Base-by-base conservation (phyloP, 768 basidiomycete species). In the Chalciporus pseudorubinellus region DNA sequence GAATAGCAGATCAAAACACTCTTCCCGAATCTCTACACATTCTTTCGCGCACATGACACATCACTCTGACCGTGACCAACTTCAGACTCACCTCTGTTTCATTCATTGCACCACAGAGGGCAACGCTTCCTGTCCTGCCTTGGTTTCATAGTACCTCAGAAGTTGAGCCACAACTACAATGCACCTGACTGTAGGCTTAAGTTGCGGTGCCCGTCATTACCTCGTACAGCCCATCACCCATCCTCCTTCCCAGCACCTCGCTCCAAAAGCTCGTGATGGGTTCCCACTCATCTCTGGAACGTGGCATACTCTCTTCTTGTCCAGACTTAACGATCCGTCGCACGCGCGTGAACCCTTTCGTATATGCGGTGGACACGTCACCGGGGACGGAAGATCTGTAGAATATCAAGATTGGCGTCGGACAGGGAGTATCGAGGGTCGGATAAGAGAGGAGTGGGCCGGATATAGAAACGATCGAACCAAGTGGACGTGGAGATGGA, bases 181-280 rank as follows among this genome's bases (percentile, higher is more conserved):
- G 56, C 10, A 51, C 62, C 33, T 29, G n/a, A 18, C 44, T 45
- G 33, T 54, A 39, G 44, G 3, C 16, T 61, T 44, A 59, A 38
- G 44, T 31, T 18, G 33, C 41, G 7, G 48, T 51, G 2, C 70
- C 61, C 9, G 62, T 78, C 77, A 85, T 77, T 9, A 92, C 83
- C 55, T 90, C 85, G 52, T 86, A 87, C 52, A 88, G 59, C 10
- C 83, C 87, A 5, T 83, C 78, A 10, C 71, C 74, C 56, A 77
- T 76, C 60, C 86, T 78, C 55, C 73, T 77, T 2, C 70, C 73
- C 16, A 94, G 70, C 36, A 70, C 68, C 62, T 84, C 80, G 58
- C 90, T 87, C 92, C 92, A 95, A 68, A 93, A 92, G 51, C 77
- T 72, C 89, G 95, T 93, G 41, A 94, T 78, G 1, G 84, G 83